These are phyloP conservation scores for Euclidium syriacum DNA, from an alignment of 345 rosid species.

Conservation along the genomic window DNA sequence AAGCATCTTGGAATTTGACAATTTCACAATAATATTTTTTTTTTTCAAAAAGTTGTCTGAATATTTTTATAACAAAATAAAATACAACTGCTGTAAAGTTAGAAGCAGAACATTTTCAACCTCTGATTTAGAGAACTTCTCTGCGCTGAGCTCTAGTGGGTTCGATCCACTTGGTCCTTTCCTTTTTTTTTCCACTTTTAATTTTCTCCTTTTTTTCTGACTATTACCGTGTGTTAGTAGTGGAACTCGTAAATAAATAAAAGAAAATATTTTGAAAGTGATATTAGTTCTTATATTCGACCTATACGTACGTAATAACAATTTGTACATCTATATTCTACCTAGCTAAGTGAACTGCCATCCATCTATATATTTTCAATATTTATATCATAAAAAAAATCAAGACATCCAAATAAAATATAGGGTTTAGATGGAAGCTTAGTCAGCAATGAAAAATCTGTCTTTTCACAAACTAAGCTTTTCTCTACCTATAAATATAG, in stretches of 20 bases:
- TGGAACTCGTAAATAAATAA: conserved; percentile 20
- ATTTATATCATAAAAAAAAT: not conserved
- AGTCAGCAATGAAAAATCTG: conserved; percentile 39
- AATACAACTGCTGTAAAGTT: conserved; percentile 31
- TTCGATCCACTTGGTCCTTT: conserved; percentile 26
- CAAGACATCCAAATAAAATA: conserved; percentile 19
- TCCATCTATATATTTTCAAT: conserved; percentile 14
- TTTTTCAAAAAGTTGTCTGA: conserved; percentile 8
- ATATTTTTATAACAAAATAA: conserved; percentile 4
- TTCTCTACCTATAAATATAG: conserved; percentile 47
- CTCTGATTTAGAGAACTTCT: conserved; percentile 28
- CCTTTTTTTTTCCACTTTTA: not conserved
- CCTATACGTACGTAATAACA: not conserved
- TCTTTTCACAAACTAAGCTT: conserved; percentile 20
- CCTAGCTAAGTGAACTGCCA: conserved; percentile 10
- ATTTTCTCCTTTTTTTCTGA: not conserved
- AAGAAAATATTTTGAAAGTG: not conserved
- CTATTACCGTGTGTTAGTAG: conserved; percentile 19
- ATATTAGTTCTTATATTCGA: conserved; percentile 6
- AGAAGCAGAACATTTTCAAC: conserved; percentile 22
- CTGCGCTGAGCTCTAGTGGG: conserved; percentile 30
- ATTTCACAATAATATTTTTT: conserved; percentile 5
- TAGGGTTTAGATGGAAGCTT: conserved; percentile 23
- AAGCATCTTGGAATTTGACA: conserved; percentile 15
- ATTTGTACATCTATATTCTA: conserved; percentile 19